Percentiles rank a stretch among this genome's conserved stretches.
These are phyloP conservation scores for Alternaria incomplexa DNA, from an alignment of 2,329 filamentous ascomycete genomes.

Conservation along the genomic window DNA sequence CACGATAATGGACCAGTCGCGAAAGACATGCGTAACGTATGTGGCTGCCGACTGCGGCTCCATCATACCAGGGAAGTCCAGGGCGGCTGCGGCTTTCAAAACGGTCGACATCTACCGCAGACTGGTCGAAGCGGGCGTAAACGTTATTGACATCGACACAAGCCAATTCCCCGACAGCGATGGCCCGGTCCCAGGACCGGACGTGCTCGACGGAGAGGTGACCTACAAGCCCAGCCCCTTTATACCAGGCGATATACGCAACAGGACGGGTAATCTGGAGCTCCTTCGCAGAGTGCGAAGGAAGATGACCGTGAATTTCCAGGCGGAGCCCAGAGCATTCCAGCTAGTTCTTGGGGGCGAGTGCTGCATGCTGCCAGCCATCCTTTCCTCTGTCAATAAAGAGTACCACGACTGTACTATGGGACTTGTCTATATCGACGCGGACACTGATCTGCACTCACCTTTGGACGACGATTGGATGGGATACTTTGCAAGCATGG, in stretches of 20 bases:
- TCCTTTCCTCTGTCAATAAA: constrained; percentile 14
- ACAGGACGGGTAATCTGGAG: constrained; percentile 10
- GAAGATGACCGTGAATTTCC: neutral
- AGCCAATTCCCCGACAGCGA: neutral
- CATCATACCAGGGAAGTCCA: constrained; percentile 20
- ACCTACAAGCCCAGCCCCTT: constrained; percentile 7
- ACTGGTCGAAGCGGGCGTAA: constrained; percentile 6
- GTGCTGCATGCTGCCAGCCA: constrained; percentile 24
- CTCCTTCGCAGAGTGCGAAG: neutral
- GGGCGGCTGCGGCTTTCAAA: constrained; percentile 16
- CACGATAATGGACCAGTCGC: neutral
- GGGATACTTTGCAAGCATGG: constrained; percentile 28
- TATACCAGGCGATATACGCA: constrained; percentile 16
- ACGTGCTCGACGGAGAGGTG: constrained; percentile 1
- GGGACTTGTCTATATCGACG: constrained; percentile 25
- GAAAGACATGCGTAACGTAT: constrained; percentile 11
- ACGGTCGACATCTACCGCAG: constrained; percentile 2
- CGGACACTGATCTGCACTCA: constrained; percentile 23
- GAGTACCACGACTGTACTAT: constrained; percentile 1
- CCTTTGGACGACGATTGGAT: constrained; percentile 12
- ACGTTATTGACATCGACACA: neutral
- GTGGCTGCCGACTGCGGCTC: constrained; percentile 21
- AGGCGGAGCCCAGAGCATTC: constrained; percentile 2
- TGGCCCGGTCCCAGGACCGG: neutral
- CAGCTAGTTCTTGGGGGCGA: constrained; percentile 24